These are phyloP conservation scores for Suhomyces bolitotheri DNA, from an alignment of 1,139 yeast species.

Conservation along the genomic window DNA sequence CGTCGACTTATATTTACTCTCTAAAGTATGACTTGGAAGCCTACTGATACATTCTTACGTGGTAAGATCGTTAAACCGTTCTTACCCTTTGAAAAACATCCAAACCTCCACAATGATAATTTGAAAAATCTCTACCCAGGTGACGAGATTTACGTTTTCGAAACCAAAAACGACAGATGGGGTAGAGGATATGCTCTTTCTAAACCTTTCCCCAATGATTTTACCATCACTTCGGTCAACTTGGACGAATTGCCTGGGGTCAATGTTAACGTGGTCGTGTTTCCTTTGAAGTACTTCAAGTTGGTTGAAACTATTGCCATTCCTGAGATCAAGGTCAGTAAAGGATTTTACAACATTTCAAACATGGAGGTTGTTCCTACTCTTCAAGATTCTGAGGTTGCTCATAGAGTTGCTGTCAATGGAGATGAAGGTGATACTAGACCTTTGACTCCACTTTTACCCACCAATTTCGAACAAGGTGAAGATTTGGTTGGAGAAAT, in stretches of 20 bases:
- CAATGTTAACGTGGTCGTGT: slow-evolving; percentile 52
- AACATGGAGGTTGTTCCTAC: slow-evolving; percentile 43
- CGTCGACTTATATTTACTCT: too few relatives aligned
- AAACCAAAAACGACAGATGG: slow-evolving; percentile 66
- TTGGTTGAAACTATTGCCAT: slow-evolving; percentile 38
- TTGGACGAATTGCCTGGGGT: slow-evolving; percentile 63
- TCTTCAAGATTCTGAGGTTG: slow-evolving; percentile 44
- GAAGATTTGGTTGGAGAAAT: slow-evolving; percentile 56
- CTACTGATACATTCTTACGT: slow-evolving; percentile 39
- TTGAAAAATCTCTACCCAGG: slow-evolving; percentile 71
- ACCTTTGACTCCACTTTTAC: slow-evolving; percentile 52
- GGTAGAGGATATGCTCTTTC: slow-evolving; percentile 72
- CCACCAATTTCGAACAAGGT: slow-evolving; percentile 44
- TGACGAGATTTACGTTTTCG: slow-evolving; percentile 78
- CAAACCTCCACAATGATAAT: slow-evolving; percentile 37
- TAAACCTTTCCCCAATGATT: slow-evolving; percentile 69
- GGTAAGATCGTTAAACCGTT: slow-evolving; percentile 62
- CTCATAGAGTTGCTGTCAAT: slow-evolving; percentile 33
- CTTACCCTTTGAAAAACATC: slow-evolving; percentile 57
- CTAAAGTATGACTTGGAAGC: slow-evolving; percentile 33
- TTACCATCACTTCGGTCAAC: slow-evolving; percentile 59
- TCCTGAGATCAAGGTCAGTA: slow-evolving; percentile 23
- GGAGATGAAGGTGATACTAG: slow-evolving; percentile 18
- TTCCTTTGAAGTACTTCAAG: slow-evolving; percentile 58
- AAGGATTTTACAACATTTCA: slow-evolving; percentile 37